phyloP scores from a whole-genome alignment of 495 filamentous ascomycete genomes.

The Penicillium cataractarum region DNA sequence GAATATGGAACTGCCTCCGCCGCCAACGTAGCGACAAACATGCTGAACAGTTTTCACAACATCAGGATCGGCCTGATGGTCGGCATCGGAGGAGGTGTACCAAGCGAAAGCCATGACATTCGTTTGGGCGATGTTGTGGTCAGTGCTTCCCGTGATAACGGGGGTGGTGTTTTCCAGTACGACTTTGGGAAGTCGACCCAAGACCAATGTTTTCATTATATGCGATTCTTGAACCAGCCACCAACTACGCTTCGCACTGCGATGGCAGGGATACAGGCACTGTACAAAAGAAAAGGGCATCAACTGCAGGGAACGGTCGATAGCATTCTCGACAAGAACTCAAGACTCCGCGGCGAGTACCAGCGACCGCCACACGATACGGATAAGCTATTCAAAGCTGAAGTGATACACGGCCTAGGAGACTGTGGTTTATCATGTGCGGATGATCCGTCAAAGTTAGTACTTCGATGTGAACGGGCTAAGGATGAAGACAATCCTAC shows the following conservation, averaged over 20 bases:
- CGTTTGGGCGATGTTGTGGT: conserved; percentile 48
- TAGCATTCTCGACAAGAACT: conserved; percentile 20
- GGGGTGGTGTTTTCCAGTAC: conserved; percentile 44
- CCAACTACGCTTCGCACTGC: conserved; percentile 26
- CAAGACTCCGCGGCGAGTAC: conserved; percentile 28
- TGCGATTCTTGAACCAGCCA: conserved; percentile 40
- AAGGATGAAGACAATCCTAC: conserved; percentile 25
- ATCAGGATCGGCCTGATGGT: conserved; percentile 41
- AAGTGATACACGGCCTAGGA: too few species aligned
- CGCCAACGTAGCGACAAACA: conserved; percentile 20
- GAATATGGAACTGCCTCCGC: conserved; percentile 18
- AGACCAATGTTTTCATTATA: conserved; percentile 22
- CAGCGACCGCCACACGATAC: conserved; percentile 29
- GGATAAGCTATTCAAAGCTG: too few species aligned
- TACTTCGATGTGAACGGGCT: conserved; percentile 27
- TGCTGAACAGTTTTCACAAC: conserved; percentile 37
- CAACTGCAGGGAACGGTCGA: conserved; percentile 26
- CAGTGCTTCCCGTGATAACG: conserved; percentile 24
- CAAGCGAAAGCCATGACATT: conserved; percentile 29
- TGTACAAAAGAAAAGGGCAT: conserved; percentile 22
- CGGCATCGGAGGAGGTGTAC: conserved; percentile 32
- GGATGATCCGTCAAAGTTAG: conserved; percentile 25
- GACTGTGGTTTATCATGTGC: conserved; percentile 35
- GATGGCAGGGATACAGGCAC: conserved; percentile 17
- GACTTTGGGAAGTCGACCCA: conserved; percentile 38